Evolutionary conservation across 2,329 filamentous ascomycete genomes (phyloP).

Genomic region (Beauveria varroae): DNA sequence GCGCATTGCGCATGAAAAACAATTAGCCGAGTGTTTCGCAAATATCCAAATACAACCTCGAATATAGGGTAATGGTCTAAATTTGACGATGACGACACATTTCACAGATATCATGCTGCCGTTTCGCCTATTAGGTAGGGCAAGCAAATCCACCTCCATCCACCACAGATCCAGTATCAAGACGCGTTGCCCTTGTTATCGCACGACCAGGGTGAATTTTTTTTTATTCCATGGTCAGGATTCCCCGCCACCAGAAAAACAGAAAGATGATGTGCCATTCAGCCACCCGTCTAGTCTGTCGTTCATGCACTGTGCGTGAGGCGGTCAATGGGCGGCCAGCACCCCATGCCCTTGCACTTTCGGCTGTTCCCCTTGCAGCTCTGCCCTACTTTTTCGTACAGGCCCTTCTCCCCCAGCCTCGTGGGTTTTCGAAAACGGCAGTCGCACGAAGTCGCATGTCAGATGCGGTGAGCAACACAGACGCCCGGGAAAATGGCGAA

Average conservation of each 20-base stretch:
- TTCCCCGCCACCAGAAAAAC: slow-evolving; percentile 4
- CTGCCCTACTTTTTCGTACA: background rate
- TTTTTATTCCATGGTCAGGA: background rate
- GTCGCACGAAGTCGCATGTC: background rate
- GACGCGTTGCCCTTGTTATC: background rate
- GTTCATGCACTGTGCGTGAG: slow-evolving; percentile 9
- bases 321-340: slow-evolving; percentile 8
- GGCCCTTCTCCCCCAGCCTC: background rate
- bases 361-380: background rate
- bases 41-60: background rate
- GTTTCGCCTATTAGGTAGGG: slow-evolving; percentile 5
- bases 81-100: background rate
- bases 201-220: background rate
- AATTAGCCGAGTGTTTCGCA: background rate
- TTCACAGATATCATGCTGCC: background rate
- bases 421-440: background rate
- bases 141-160: slow-evolving; percentile 3
- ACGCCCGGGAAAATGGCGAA: background rate
- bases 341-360: background rate
- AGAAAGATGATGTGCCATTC: background rate
- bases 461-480: background rate
- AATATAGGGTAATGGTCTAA: slow-evolving; percentile 1
- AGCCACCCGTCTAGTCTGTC: slow-evolving; percentile 4
- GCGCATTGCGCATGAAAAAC: slow-evolving; percentile 7
- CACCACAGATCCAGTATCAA: background rate